These are phyloP conservation scores for Laguncularia racemosa DNA, from an alignment of 345 rosid species.

Conservation along the genomic window DNA sequence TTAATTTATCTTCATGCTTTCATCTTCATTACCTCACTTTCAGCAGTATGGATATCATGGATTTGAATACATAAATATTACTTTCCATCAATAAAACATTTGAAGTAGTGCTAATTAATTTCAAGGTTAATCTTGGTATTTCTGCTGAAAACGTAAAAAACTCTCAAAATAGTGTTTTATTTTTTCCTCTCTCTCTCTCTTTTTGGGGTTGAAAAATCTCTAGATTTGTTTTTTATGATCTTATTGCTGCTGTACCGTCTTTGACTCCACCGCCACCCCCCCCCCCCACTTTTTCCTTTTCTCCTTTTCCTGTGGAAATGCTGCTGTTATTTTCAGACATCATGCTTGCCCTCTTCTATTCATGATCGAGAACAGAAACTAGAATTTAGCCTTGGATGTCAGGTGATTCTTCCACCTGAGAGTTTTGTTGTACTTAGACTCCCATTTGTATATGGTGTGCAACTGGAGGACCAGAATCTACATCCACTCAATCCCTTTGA, in stretches of 20 bases:
- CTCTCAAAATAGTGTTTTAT: too few species aligned
- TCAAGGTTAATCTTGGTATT: too few species aligned
- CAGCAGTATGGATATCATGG: background rate
- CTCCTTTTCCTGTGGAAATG: background rate
- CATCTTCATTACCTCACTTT: too few species aligned
- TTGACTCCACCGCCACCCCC: too few species aligned
- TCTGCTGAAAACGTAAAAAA: too few species aligned
- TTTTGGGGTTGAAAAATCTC: too few species aligned
- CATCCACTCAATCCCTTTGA: slow-evolving; percentile 54
- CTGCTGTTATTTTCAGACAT: slow-evolving; percentile 33
- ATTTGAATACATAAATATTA: background rate
- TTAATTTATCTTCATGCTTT: too few species aligned
- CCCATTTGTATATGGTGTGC: slow-evolving; percentile 75
- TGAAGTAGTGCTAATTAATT: too few species aligned
- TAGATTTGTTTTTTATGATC: too few species aligned
- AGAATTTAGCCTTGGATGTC: slow-evolving; percentile 64
- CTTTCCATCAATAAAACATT: too few species aligned
- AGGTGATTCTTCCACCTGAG: slow-evolving; percentile 68
- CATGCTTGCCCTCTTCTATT: slow-evolving; percentile 50
- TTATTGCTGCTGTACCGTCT: background rate
- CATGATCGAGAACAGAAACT: slow-evolving; percentile 37
- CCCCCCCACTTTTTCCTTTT: too few species aligned
- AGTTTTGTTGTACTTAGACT: slow-evolving; percentile 68
- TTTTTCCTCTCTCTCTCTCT: too few species aligned
- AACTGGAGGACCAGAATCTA: slow-evolving; percentile 38